These are phyloP conservation scores for Crithidia thermophila DNA, from an alignment of 208 protist genomes.

Conservation along the genomic window DNA sequence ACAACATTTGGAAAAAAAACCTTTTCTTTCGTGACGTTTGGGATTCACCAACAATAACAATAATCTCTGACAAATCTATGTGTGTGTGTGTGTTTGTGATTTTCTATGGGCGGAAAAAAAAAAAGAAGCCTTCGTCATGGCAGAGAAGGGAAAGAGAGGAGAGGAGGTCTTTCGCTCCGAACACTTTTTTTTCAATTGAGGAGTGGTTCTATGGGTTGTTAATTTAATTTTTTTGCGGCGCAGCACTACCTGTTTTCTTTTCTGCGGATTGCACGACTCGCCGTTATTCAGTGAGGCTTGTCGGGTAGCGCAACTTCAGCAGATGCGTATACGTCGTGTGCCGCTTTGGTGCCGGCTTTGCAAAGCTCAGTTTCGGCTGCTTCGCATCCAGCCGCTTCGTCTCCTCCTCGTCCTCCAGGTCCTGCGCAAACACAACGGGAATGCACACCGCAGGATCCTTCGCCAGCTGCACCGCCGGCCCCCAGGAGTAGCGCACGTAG, in stretches of 20 bases:
- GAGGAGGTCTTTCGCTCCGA: too few relatives aligned
- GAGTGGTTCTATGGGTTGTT: too few relatives aligned
- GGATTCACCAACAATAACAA: too few relatives aligned
- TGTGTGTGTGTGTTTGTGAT: too few relatives aligned
- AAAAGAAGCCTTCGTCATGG: too few relatives aligned
- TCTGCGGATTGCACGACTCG: not conserved
- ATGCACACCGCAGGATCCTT: slow-evolving; percentile 57
- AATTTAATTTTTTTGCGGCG: too few relatives aligned
- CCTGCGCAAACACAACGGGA: slow-evolving; percentile 67
- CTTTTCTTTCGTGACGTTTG: too few relatives aligned
- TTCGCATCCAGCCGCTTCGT: slow-evolving; percentile 22
- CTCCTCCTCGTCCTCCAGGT: slow-evolving; percentile 50
- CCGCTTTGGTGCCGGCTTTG: slow-evolving; percentile 57
- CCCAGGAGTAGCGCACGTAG: slow-evolving; percentile 85
- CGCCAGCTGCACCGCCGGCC: slow-evolving; percentile 61
- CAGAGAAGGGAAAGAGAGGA: too few relatives aligned
- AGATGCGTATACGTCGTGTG: slow-evolving; percentile 62
- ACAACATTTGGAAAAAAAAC: not conserved
- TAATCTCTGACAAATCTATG: too few relatives aligned
- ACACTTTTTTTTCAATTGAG: too few relatives aligned
- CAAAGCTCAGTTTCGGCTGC: slow-evolving; percentile 64
- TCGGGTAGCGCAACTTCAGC: slow-evolving; percentile 42
- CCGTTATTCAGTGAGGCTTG: slow-evolving; percentile 17
- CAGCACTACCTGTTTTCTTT: too few relatives aligned
- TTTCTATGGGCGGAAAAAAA: too few relatives aligned